Evolutionary conservation across 257 asterid species (phyloP).

Genomic region (Fraxinus anomala): DNA sequence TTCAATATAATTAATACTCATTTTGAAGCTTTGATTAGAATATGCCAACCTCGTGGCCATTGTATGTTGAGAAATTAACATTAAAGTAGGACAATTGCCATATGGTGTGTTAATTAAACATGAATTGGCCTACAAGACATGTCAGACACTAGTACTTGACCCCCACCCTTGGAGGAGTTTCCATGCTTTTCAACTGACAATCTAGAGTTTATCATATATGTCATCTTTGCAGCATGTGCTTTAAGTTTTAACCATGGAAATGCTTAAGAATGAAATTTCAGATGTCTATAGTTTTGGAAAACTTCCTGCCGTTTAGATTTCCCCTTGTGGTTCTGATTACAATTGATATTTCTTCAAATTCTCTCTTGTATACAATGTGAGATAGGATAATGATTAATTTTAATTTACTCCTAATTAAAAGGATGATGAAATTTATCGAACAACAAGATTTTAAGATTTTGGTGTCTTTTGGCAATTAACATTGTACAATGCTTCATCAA

Average conservation of each 20-base stretch:
- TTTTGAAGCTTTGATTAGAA: neutral
- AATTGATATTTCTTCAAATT: neutral
- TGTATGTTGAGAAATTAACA: neutral
- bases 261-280: conserved; percentile 12
- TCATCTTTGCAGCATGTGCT: no score
- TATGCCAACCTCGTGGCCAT: neutral
- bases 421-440: neutral
- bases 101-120: neutral
- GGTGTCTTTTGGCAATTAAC: neutral
- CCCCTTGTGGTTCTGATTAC: neutral
- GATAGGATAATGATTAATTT: neutral
- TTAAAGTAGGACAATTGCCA: neutral
- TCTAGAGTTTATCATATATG: neutral
- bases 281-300: neutral
- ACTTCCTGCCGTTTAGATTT: neutral
- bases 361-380: neutral
- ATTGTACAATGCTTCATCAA: no score
- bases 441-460: no score
- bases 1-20: no score
- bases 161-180: neutral
- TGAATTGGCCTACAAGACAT: no score
- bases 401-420: neutral
- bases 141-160: neutral
- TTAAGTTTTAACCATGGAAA: neutral
- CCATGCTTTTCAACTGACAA: neutral